Percentiles rank a stretch among this genome's conserved stretches.
phyloP scores from a whole-genome alignment of 106 monocot species.

The Dendrobium nobile region DNA sequence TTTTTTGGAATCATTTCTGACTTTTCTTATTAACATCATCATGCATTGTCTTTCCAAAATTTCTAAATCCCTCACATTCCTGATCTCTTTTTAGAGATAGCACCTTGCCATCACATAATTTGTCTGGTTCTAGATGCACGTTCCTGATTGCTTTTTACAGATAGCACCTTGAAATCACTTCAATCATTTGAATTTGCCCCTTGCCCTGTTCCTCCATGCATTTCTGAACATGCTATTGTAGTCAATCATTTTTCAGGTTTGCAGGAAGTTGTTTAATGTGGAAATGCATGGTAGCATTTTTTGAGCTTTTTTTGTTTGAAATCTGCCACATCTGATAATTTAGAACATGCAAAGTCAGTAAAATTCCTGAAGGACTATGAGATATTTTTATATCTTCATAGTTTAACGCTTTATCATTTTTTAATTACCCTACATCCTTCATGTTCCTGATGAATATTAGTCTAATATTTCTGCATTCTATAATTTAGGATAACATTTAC shows the following conservation, averaged over 20 bases:
- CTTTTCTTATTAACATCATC: not conserved
- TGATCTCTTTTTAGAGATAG: not conserved
- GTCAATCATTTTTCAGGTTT: not conserved
- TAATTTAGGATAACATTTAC: constrained; percentile 2
- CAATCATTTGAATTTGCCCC: no score
- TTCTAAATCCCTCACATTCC: not conserved
- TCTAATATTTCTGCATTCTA: not conserved
- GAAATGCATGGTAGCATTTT: not conserved
- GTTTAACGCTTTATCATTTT: not conserved
- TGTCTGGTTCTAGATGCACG: no score
- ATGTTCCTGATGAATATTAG: not conserved
- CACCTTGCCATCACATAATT: no score
- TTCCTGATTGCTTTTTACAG: no score
- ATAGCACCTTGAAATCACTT: no score
- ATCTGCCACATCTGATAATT: not conserved
- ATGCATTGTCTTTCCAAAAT: not conserved
- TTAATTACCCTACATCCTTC: not conserved
- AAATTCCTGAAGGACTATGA: not conserved
- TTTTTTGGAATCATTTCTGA: not conserved
- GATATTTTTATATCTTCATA: not conserved
- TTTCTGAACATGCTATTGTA: not conserved
- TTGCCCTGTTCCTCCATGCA: not conserved
- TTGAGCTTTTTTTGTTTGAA: not conserved
- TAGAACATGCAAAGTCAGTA: not conserved
- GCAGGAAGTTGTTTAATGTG: not conserved